These are phyloP conservation scores for Rhizopogon parksii DNA, from an alignment of 1,284 basidiomycete genomes.

Conservation along the genomic window DNA sequence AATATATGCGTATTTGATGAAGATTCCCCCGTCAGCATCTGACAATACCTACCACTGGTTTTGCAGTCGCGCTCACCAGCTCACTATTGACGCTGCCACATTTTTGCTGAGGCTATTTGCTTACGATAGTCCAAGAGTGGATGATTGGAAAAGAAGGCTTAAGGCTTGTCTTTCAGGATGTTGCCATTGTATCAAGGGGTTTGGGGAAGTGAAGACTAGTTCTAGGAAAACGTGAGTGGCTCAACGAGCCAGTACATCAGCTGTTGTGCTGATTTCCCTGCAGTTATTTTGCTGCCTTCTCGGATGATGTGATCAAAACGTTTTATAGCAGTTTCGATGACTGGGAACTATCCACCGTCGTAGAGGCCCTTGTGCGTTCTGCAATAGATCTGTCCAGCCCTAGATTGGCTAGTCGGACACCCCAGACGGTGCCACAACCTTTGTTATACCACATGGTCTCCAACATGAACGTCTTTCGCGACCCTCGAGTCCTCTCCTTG, in stretches of 20 bases:
- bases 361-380: constrained; percentile 37
- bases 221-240: constrained; percentile 64
- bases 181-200: constrained; percentile 56
- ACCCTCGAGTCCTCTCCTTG: constrained; percentile 41
- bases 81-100: constrained; percentile 56
- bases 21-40: constrained; percentile 28
- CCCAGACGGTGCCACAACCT: constrained; percentile 40
- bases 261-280: constrained; percentile 6
- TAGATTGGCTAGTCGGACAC: constrained; percentile 17
- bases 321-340: constrained; percentile 64
- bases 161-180: constrained; percentile 54
- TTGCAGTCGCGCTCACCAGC: constrained; percentile 48
- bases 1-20: constrained; percentile 54
- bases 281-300: constrained; percentile 66
- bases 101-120: constrained; percentile 79
- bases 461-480: constrained; percentile 54
- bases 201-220: constrained; percentile 55
- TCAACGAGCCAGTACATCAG: constrained; percentile 1
- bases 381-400: constrained; percentile 22
- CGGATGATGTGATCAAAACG: constrained; percentile 36
- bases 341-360: constrained; percentile 55
- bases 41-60: constrained; percentile 63
- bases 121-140: constrained; percentile 55
- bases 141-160: constrained; percentile 57
- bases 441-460: constrained; percentile 62